These are phyloP conservation scores for Ogataea nitratoaversa DNA, from an alignment of 805 yeast species.

Conservation along the genomic window DNA sequence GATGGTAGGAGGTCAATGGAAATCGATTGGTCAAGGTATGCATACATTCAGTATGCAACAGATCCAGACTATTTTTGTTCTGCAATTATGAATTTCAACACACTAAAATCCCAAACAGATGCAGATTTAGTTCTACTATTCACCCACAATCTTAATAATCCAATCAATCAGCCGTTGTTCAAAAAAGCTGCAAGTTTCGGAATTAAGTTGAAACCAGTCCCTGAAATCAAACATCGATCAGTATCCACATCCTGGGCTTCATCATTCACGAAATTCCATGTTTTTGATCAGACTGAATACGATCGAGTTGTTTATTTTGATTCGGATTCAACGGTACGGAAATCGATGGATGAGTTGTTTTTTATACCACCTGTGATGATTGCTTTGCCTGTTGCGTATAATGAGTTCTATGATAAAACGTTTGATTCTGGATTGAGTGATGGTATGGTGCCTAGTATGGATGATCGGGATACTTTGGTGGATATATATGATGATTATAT, in stretches of 20 bases:
- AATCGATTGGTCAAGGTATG: conserved; percentile 41
- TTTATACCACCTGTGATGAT: conserved; percentile 43
- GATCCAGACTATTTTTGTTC: conserved; percentile 46
- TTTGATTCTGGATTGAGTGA: too few relatives aligned
- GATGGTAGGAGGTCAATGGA: conserved; percentile 2
- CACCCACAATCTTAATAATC: conserved; percentile 11
- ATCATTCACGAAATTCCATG: conserved; percentile 52
- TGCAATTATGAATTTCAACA: conserved; percentile 44
- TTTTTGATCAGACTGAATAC: conserved; percentile 46
- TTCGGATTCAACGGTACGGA: conserved; percentile 44
- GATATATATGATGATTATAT: conserved; percentile 19
- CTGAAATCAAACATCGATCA: conserved; percentile 14
- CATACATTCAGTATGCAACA: conserved; percentile 63
- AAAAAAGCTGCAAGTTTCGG: conserved; percentile 10
- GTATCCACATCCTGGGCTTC: conserved; percentile 39
- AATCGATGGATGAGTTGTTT: conserved; percentile 47
- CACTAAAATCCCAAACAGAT: conserved; percentile 32
- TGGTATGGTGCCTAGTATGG: too few relatives aligned
- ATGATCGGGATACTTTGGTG: conserved; percentile 17
- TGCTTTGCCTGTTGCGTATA: conserved; percentile 44
- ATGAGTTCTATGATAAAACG: too few relatives aligned
- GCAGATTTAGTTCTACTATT: conserved; percentile 47
- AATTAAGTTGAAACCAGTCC: conserved; percentile 29
- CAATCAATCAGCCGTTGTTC: conserved; percentile 4
- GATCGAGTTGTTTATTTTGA: conserved; percentile 55